phyloP scores from a whole-genome alignment of 768 basidiomycete species.

The Boletus patriciae region DNA sequence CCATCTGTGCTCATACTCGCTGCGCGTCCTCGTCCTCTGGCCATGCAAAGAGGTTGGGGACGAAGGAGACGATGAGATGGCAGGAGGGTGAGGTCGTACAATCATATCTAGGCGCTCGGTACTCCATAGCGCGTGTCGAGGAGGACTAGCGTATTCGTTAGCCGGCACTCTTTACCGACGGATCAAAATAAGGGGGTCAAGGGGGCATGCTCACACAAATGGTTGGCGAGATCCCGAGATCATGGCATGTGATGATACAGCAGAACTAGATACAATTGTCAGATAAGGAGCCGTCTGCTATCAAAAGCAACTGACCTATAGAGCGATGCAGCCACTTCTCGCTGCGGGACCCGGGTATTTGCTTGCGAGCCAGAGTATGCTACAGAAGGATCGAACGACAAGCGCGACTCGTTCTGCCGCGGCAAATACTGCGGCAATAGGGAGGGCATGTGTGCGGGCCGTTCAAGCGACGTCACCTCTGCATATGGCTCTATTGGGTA shows the following conservation, averaged over 20 bases:
- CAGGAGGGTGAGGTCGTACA: neutral
- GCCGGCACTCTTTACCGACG: neutral
- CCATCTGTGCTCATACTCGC: slow-evolving; percentile 23
- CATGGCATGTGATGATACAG: slow-evolving; percentile 48
- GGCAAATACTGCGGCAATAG: slow-evolving; percentile 1
- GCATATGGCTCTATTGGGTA: slow-evolving; percentile 3
- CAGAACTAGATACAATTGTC: slow-evolving; percentile 40
- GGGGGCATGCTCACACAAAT: slow-evolving; percentile 22
- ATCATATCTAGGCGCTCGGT: slow-evolving; percentile 8
- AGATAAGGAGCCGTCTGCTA: neutral
- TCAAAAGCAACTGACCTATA: slow-evolving; percentile 50
- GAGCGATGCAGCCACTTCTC: slow-evolving; percentile 40
- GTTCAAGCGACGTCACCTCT: slow-evolving; percentile 22
- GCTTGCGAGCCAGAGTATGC: slow-evolving; percentile 41
- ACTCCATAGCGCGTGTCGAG: slow-evolving; percentile 7
- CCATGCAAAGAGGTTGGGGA: slow-evolving; percentile 3
- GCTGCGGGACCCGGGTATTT: slow-evolving; percentile 10
- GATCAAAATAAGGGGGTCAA: neutral
- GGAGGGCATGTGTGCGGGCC: slow-evolving; percentile 15
- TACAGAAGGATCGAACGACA: slow-evolving; percentile 47
- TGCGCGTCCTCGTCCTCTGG: neutral
- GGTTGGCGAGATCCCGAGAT: slow-evolving; percentile 8
- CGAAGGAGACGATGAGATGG: neutral
- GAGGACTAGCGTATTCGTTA: slow-evolving; percentile 9
- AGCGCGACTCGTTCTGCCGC: slow-evolving; percentile 13